Percentiles rank a stretch among this genome's conserved stretches.
Conservation (phyloP, 208 protist species). For the Phytomonas serpens region DNA sequence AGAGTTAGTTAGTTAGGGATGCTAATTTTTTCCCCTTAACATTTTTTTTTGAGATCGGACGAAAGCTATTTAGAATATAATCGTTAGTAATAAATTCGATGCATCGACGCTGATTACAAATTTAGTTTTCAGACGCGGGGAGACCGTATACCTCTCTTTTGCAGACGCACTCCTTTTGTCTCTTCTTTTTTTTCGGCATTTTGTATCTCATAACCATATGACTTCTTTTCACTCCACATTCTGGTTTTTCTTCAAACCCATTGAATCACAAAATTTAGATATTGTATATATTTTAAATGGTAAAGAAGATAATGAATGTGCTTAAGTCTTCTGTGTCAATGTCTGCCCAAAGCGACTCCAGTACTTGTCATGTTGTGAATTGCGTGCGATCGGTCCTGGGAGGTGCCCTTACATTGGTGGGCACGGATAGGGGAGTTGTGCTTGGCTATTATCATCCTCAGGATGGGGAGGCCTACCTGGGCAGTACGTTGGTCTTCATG, state of each 20-base stretch:
- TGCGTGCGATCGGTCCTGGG: neutral
- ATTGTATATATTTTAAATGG: neutral
- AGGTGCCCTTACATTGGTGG: slow-evolving; percentile 7
- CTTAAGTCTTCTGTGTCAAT: neutral
- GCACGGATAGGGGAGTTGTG: slow-evolving; percentile 2
- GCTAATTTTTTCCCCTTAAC: slow-evolving; percentile 7
- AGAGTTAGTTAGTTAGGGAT: neutral
- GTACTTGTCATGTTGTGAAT: neutral
- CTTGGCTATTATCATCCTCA: neutral
- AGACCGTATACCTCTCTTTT: neutral
- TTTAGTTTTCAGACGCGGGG: neutral
- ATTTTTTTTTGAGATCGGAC: slow-evolving; percentile 4
- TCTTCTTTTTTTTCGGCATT: slow-evolving; percentile 5
- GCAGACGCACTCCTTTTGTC: neutral
- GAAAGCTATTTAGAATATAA: neutral
- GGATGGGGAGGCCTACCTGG: neutral
- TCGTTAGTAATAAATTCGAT: neutral
- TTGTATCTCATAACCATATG: slow-evolving; percentile 1
- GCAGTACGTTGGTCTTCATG: neutral
- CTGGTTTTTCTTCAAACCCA: neutral
- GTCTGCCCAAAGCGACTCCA: neutral
- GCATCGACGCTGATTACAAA: neutral
- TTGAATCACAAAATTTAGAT: neutral
- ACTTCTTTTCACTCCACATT: neutral
- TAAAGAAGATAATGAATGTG: neutral